Conservation (phyloP, 306 rosid genomes). For the Gillenia trifoliata region DNA sequence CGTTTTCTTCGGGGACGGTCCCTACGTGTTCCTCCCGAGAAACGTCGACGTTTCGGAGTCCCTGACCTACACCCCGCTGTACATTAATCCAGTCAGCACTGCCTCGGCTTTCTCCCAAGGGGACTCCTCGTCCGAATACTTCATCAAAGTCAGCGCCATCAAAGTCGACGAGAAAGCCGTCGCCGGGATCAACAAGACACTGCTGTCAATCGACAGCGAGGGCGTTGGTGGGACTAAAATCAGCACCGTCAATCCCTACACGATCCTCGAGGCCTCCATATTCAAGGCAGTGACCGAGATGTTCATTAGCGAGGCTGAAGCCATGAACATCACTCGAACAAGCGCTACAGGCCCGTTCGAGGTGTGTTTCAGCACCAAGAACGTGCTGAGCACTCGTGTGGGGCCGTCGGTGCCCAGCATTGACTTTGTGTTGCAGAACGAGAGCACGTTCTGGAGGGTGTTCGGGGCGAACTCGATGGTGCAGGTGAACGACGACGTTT, state of each 20-base stretch:
- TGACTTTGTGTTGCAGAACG: constrained; percentile 45
- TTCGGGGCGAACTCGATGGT: constrained; percentile 60
- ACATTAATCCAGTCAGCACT: constrained; percentile 51
- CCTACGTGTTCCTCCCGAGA: constrained; percentile 40
- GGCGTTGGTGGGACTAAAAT: constrained; percentile 76
- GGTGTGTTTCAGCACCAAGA: constrained; percentile 37
- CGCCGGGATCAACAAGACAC: constrained; percentile 27
- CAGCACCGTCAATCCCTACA: constrained; percentile 64
- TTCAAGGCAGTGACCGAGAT: constrained; percentile 43
- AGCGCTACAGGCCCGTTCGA: constrained; percentile 37
- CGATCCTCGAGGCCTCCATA: constrained; percentile 47
- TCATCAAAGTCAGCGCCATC: constrained; percentile 47
- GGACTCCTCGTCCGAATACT: constrained; percentile 48
- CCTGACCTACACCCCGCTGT: constrained; percentile 38
- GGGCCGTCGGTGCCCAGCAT: constrained; percentile 55
- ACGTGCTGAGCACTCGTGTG: constrained; percentile 14
- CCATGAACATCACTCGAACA: constrained; percentile 33
- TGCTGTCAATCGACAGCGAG: constrained; percentile 30
- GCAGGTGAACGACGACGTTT: constrained; percentile 33
- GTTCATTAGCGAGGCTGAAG: constrained; percentile 30
- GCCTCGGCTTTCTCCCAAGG: constrained; percentile 42
- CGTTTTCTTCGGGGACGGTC: constrained; percentile 48
- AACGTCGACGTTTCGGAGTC: constrained; percentile 24
- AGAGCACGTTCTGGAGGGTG: constrained; percentile 46
- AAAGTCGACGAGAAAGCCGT: constrained; percentile 26